Conservation (phyloP, 139 green algal genomes). For the Chlorella sp. region DNA sequence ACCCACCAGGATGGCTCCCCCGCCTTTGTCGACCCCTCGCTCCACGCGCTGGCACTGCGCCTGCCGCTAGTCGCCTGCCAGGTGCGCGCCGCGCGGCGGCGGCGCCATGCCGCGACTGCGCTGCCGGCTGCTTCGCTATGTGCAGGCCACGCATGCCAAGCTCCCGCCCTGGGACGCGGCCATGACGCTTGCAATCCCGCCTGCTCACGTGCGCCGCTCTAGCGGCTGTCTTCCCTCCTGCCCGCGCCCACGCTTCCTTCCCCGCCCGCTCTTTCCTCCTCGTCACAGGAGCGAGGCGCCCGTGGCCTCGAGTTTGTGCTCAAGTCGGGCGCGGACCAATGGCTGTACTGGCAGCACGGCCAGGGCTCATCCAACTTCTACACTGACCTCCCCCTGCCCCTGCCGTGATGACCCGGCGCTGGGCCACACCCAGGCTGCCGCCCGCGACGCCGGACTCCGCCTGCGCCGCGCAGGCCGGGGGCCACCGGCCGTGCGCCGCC, state of each 20-base stretch:
- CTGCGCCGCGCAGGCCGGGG: too few species aligned
- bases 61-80: constrained; percentile 24
- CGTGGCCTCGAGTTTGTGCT: constrained; percentile 29
- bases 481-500: too few species aligned
- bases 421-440: too few species aligned
- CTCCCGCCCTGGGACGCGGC: background rate
- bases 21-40: constrained; percentile 40
- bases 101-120: too few species aligned
- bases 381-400: background rate
- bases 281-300: background rate
- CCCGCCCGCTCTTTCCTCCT: background rate
- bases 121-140: background rate
- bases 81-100: background rate
- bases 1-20: constrained; percentile 10
- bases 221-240: too few species aligned
- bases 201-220: background rate
- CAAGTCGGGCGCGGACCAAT: constrained; percentile 9
- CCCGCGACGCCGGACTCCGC: too few species aligned
- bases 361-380: constrained; percentile 24
- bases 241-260: too few species aligned
- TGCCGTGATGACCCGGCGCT: too few species aligned
- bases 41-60: constrained; percentile 25
- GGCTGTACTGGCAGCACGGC: constrained; percentile 18
- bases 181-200: background rate
- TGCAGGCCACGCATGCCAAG: background rate